These are phyloP conservation scores for Ceratocystiopsis minuta DNA, from an alignment of 2,329 filamentous ascomycete species.

Conservation along the genomic window DNA sequence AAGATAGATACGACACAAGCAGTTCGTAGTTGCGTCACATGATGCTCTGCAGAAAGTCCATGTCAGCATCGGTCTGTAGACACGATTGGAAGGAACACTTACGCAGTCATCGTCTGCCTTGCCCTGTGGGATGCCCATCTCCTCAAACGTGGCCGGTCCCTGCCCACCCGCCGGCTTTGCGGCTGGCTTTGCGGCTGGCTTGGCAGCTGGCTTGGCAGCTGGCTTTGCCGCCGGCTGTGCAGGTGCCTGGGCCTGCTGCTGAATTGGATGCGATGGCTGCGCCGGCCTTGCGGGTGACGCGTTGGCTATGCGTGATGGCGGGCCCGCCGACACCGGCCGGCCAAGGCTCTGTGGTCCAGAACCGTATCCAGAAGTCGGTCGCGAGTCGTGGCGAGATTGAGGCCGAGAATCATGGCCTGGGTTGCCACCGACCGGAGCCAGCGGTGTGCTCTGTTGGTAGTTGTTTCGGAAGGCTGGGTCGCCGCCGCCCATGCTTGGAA, in stretches of 20 bases:
- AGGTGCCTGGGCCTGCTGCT: background rate
- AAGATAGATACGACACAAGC: too few species aligned
- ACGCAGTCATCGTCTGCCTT: conserved; percentile 87
- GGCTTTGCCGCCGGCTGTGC: too few species aligned
- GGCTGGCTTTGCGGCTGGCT: background rate
- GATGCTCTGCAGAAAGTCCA: background rate
- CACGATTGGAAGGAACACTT: conserved; percentile 20
- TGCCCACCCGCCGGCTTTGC: conserved; percentile 21
- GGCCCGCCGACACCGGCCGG: conserved; percentile 1
- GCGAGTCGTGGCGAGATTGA: too few species aligned
- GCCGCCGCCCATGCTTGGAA: conserved; percentile 4
- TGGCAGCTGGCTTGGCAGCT: background rate
- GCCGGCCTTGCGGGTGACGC: too few species aligned
- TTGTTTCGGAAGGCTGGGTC: too few species aligned
- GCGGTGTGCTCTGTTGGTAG: conserved; percentile 18
- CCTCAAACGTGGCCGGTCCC: conserved; percentile 89
- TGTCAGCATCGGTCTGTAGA: background rate
- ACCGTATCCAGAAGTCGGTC: too few species aligned
- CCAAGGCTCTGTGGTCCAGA: too few species aligned
- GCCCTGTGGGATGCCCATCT: conserved; percentile 82
- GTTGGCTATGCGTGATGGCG: background rate
- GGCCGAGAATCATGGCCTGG: too few species aligned
- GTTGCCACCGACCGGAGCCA: conserved; percentile 1
- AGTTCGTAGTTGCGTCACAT: background rate
- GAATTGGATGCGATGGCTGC: too few species aligned